A percentile compares a stretch with the other conserved stretches of the same genome.
phyloP scores from a whole-genome alignment of 2,329 filamentous ascomycete genomes.

The Venturia asperata region DNA sequence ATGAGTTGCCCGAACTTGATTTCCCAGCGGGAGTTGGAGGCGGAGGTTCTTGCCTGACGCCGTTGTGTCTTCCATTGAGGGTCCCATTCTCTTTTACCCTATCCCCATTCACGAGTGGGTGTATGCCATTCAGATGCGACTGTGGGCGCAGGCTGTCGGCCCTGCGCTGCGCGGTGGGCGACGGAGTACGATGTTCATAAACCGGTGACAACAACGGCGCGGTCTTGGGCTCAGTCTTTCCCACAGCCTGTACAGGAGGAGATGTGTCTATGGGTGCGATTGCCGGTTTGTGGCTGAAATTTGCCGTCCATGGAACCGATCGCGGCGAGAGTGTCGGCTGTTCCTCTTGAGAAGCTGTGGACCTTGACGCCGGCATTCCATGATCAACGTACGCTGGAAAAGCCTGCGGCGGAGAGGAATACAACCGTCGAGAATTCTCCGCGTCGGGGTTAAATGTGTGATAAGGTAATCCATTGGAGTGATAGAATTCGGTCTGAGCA shows the following conservation, averaged over 20 bases:
- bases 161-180: constrained; percentile 55
- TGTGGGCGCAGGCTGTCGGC: constrained; percentile 34
- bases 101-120: constrained; percentile 23
- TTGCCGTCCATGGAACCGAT: not conserved
- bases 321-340: not conserved
- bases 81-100: not conserved
- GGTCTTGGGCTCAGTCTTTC: constrained; percentile 52
- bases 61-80: constrained; percentile 1
- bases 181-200: constrained; percentile 64
- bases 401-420: constrained; percentile 11
- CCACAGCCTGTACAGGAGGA: constrained; percentile 49
- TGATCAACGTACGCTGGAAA: constrained; percentile 16
- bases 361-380: not conserved
- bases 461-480: not conserved
- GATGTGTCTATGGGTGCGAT: constrained; percentile 23
- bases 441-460: not conserved
- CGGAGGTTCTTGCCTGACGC: not conserved
- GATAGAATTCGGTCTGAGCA: not conserved
- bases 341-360: constrained; percentile 2
- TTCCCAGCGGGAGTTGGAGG: constrained; percentile 5
- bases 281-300: constrained; percentile 3
- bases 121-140: constrained; percentile 23
- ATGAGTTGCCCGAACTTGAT: not conserved
- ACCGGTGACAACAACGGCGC: constrained; percentile 59
- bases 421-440: not conserved